Evolutionary conservation across 2,329 filamentous ascomycete species (phyloP).

Genomic region (Metarhizium humberi): DNA sequence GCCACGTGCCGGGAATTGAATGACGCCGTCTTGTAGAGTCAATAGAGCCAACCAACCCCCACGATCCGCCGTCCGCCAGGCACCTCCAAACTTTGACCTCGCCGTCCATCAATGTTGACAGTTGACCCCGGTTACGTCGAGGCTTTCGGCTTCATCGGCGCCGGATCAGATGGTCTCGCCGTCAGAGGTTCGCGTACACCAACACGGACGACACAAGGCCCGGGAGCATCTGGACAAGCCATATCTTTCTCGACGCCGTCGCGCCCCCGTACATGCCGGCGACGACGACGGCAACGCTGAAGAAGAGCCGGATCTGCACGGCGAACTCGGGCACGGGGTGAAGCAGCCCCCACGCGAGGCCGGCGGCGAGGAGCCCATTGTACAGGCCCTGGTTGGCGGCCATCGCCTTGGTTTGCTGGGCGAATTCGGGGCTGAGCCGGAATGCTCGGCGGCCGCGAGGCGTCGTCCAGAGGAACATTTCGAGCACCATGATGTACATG

Average conservation of each 20-base stretch:
- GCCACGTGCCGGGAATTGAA: no score
- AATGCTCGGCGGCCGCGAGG: slow-evolving; percentile 36
- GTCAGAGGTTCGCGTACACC: slow-evolving; percentile 12
- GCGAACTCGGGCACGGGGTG: slow-evolving; percentile 34
- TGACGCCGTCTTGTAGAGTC: no score
- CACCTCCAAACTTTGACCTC: no score
- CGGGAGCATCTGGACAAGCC: slow-evolving; percentile 31
- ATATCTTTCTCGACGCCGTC: slow-evolving; percentile 31
- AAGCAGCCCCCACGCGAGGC: slow-evolving; percentile 35
- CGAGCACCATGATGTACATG: slow-evolving; percentile 38
- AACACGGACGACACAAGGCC: slow-evolving; percentile 6
- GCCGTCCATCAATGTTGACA: no score
- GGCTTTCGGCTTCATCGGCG: no score
- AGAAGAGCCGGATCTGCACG: slow-evolving; percentile 36
- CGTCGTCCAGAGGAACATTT: slow-evolving; percentile 41
- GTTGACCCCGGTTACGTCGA: no score
- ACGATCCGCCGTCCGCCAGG: no score
- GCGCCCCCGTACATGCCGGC: slow-evolving; percentile 36
- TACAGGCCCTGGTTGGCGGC: slow-evolving; percentile 44
- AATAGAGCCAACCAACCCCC: no score
- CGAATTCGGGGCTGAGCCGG: slow-evolving; percentile 33
- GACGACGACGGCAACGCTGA: slow-evolving; percentile 33
- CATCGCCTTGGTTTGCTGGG: slow-evolving; percentile 32
- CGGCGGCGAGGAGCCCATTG: slow-evolving; percentile 43
- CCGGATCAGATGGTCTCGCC: no score